A percentile compares a stretch with the other conserved stretches of the same genome.
Evolutionary conservation across 2,329 filamentous ascomycete genomes (phyloP).

Genomic region (Microdochium paspali): DNA sequence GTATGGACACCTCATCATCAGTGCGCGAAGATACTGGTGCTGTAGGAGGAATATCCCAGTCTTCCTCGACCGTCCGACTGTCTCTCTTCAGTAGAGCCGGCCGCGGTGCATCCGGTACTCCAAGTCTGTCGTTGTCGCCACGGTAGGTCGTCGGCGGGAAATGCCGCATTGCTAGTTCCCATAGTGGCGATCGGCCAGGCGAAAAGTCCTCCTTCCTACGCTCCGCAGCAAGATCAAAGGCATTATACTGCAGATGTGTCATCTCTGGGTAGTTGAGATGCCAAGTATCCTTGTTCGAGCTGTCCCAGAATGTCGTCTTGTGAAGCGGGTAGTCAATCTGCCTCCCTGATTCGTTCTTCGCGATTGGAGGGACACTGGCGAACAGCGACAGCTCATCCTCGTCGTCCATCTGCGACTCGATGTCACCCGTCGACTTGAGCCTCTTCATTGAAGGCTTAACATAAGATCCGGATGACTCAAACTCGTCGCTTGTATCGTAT

Average conservation of each 20-base stretch:
- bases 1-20: slow-evolving; percentile 18
- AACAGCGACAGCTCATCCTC: slow-evolving; percentile 36
- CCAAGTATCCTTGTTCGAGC: slow-evolving; percentile 42
- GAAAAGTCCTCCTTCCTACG: slow-evolving; percentile 42
- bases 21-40: slow-evolving; percentile 9
- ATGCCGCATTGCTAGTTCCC: slow-evolving; percentile 48
- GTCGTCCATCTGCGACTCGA: slow-evolving; percentile 24
- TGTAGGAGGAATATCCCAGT: slow-evolving; percentile 14
- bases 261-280: slow-evolving; percentile 56
- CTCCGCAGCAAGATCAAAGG: slow-evolving; percentile 42
- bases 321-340: slow-evolving; percentile 47
- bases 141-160: slow-evolving; percentile 36
- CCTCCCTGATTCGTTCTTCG: slow-evolving; percentile 38
- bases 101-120: slow-evolving; percentile 6
- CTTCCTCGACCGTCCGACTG: slow-evolving; percentile 13
- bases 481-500: slow-evolving; percentile 42
- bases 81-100: slow-evolving; percentile 13
- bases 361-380: slow-evolving; percentile 38
- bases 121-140: slow-evolving; percentile 11
- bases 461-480: slow-evolving; percentile 20
- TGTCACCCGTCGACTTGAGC: slow-evolving; percentile 38
- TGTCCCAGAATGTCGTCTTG: slow-evolving; percentile 49
- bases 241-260: slow-evolving; percentile 48
- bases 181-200: slow-evolving; percentile 40
- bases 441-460: slow-evolving; percentile 44